Base-by-base conservation (phyloP, 2,329 filamentous ascomycete genomes). In the Raffaelea arxii region DNA sequence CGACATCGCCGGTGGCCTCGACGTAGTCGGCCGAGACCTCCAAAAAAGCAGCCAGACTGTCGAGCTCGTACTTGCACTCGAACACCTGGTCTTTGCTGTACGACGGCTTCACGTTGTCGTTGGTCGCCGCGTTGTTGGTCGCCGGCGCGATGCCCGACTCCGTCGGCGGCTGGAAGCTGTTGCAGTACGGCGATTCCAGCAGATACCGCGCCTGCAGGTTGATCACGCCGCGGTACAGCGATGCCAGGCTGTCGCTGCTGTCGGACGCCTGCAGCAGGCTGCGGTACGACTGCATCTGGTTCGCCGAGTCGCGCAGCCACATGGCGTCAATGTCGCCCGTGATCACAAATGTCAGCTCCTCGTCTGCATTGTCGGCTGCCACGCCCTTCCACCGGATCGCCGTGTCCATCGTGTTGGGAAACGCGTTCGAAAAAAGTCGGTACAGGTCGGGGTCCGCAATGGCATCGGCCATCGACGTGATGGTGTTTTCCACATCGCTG, bases 1-100 rank as follows among this genome's bases (percentile, higher is more conserved):
- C 75, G 1, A 71, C 76, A 32, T 90, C 90, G 1, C 73, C 72
- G 0, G 88, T 94, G 50, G 77, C 74, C 21, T 78, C 71, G 65
- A 86, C 78, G 68, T 94, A 96, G 58, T 92, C 79, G 52, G 86
- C 85, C 1, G 80, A 82, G 5, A 97, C 72, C 37, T 86, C 79
- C 7, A 97, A 72, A 63, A 96, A 96, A 25, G 88, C 82, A 1
- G 90, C 88, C 2, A 96, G 74, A 11, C 86, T 91, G 67, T 96
- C 90, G 40, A 96, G 79, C 66, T 96, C 91, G 63, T 92, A 96
- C 64, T 96, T 96, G 75, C 91, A 96, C 63, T 96, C 91, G 59
- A 92, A 96, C 0, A 94, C 89, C 32, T 81, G 72, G 2, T 71
- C 70, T 2, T 74, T 72, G 56, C 84, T 85, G 23, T 86, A 82